A percentile compares a stretch with the other conserved stretches of the same genome.
Evolutionary conservation across 2,329 filamentous ascomycete genomes (phyloP).

Genomic region (Aspergillus sergii): DNA sequence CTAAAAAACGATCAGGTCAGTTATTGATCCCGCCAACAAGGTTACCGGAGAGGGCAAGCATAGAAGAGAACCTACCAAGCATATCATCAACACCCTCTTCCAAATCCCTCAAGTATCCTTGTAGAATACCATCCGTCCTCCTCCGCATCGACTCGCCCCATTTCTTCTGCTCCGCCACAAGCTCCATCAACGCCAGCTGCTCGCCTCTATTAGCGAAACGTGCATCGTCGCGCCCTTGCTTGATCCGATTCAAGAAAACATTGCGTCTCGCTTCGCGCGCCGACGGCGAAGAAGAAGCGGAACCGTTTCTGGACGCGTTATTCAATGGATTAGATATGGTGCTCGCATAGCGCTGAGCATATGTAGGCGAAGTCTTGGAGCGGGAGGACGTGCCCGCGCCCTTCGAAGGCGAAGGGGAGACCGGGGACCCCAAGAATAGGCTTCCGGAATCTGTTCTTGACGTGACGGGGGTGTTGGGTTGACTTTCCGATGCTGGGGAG

Average conservation of each 20-base stretch:
- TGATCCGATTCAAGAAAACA: slow-evolving; percentile 46
- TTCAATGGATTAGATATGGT: slow-evolving; percentile 37
- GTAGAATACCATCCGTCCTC: slow-evolving; percentile 31
- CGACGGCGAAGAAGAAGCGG: slow-evolving; percentile 25
- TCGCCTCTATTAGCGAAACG: slow-evolving; percentile 45
- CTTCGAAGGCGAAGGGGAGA: neutral
- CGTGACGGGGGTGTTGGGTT: neutral
- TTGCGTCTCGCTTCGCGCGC: slow-evolving; percentile 39
- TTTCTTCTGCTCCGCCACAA: slow-evolving; percentile 38
- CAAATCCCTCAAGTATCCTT: slow-evolving; percentile 15
- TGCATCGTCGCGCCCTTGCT: slow-evolving; percentile 40
- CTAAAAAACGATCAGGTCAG: slow-evolving; percentile 13
- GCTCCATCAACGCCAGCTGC: slow-evolving; percentile 47
- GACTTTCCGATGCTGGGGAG: neutral
- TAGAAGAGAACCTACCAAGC: slow-evolving; percentile 24
- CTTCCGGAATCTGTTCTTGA: neutral
- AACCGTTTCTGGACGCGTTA: slow-evolving; percentile 21
- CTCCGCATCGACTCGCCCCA: slow-evolving; percentile 44
- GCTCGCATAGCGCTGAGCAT: slow-evolving; percentile 39
- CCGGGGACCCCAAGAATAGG: neutral
- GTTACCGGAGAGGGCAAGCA: neutral
- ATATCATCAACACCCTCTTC: slow-evolving; percentile 29
- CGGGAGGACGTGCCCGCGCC: slow-evolving; percentile 8
- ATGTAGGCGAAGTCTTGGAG: slow-evolving; percentile 26
- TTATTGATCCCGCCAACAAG: neutral